Evolutionary conservation across 208 protist species (phyloP).

Genomic region (Leishmania major): DNA sequence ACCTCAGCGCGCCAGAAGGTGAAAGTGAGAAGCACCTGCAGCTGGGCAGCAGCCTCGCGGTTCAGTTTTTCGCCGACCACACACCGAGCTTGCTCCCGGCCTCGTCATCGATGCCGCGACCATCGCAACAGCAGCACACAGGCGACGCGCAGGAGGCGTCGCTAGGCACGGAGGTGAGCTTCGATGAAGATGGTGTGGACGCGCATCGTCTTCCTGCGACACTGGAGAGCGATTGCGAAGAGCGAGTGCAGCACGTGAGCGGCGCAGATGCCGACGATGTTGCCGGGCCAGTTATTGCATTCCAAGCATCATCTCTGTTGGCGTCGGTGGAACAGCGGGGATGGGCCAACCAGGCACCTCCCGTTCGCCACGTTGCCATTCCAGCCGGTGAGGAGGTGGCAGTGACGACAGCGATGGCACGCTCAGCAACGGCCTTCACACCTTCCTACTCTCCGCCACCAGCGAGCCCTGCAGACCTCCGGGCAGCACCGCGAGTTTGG

Average conservation of each 20-base stretch:
- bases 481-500: neutral
- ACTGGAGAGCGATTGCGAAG: neutral
- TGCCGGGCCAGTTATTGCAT: neutral
- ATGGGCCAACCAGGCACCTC: no score
- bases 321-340: neutral
- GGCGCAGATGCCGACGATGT: neutral
- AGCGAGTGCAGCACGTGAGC: neutral
- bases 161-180: neutral
- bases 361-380: neutral
- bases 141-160: neutral
- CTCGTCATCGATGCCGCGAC: constrained; percentile 15
- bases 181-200: no score
- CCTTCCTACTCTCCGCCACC: constrained; percentile 18
- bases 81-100: constrained; percentile 19
- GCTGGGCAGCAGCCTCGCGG: neutral
- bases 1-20: neutral
- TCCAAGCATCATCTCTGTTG: neutral
- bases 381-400: neutral
- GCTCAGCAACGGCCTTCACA: neutral
- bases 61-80: constrained; percentile 10
- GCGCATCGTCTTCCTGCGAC: neutral
- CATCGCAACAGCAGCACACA: constrained; percentile 5
- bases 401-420: neutral
- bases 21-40: neutral
- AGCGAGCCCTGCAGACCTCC: constrained; percentile 5